Percentiles rank a stretch among this genome's conserved stretches.
Conservation (phyloP, 2,329 filamentous ascomycete species). For the Colletotrichum brevisporum region DNA sequence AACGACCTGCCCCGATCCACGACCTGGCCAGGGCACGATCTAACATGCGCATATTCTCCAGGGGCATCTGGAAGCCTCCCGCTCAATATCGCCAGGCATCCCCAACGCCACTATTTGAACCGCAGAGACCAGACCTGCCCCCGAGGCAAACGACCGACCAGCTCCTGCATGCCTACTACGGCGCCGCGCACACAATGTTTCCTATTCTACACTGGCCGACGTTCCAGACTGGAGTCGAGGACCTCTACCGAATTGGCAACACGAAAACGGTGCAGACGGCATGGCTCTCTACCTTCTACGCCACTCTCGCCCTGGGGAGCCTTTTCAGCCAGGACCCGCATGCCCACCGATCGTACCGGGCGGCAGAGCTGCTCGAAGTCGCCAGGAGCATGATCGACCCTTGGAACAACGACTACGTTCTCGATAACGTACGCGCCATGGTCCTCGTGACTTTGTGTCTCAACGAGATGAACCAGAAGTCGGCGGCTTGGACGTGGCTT, state of each 20-base stretch:
- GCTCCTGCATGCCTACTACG: constrained; percentile 82
- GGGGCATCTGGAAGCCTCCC: constrained; percentile 85
- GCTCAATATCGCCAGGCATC: constrained; percentile 73
- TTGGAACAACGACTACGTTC: constrained; percentile 82
- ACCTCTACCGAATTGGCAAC: constrained; percentile 77
- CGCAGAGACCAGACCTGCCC: constrained; percentile 76
- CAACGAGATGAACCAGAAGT: constrained; percentile 88
- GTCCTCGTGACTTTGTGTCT: constrained; percentile 84
- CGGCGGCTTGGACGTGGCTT: constrained; percentile 88
- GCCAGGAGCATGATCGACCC: constrained; percentile 80
- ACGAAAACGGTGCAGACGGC: constrained; percentile 73
- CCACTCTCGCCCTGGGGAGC: constrained; percentile 85
- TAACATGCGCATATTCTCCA: constrained; percentile 80
- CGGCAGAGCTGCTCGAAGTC: constrained; percentile 78
- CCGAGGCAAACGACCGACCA: constrained; percentile 78
- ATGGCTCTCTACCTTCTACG: constrained; percentile 86
- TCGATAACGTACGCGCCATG: constrained; percentile 81
- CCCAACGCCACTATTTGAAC: constrained; percentile 61
- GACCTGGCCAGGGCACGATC: constrained; percentile 80
- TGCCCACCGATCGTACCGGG: constrained; percentile 65
- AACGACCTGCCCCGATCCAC: constrained; percentile 72
- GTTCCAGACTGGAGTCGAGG: constrained; percentile 82
- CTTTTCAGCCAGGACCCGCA: constrained; percentile 76
- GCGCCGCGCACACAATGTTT: constrained; percentile 82
- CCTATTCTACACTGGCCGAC: constrained; percentile 92